Evolutionary conservation across 148 eudicot species (phyloP).

Genomic region (Chenopodium suecicum): DNA sequence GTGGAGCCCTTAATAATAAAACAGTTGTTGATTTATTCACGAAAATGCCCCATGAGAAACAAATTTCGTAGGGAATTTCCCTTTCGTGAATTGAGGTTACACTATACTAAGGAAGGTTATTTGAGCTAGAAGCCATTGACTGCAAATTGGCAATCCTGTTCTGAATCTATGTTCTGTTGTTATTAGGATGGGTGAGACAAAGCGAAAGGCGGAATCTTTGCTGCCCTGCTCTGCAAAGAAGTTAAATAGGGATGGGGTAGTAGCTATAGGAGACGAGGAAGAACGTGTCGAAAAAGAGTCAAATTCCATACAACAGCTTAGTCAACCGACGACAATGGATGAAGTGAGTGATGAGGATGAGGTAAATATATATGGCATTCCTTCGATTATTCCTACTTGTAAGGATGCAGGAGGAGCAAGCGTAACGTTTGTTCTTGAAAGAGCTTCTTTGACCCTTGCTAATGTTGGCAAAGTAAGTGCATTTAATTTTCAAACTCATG

Average conservation of each 20-base stretch:
- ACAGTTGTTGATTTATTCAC: no score
- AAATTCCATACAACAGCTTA: background rate
- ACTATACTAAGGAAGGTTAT: no score
- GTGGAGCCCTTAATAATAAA: no score
- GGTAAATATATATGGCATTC: conserved; percentile 17
- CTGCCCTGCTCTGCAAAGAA: background rate
- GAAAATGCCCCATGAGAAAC: no score
- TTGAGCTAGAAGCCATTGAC: no score
- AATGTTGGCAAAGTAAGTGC: conserved; percentile 27
- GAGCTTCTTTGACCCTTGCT: conserved; percentile 30
- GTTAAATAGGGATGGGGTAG: background rate
- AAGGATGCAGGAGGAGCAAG: conserved; percentile 11
- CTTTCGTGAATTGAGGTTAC: no score
- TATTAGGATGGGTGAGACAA: conserved; percentile 4
- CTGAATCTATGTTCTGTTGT: background rate
- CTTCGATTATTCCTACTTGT: background rate
- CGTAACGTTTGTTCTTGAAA: conserved; percentile 32
- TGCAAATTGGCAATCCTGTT: no score
- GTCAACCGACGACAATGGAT: background rate
- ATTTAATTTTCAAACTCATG: no score
- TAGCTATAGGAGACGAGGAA: background rate
- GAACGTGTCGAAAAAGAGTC: background rate
- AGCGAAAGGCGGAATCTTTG: background rate
- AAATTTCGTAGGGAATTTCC: no score
- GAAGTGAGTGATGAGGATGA: background rate